Evolutionary conservation across 148 eudicot genomes (phyloP).

Genomic region (Chenopodium quinoa): DNA sequence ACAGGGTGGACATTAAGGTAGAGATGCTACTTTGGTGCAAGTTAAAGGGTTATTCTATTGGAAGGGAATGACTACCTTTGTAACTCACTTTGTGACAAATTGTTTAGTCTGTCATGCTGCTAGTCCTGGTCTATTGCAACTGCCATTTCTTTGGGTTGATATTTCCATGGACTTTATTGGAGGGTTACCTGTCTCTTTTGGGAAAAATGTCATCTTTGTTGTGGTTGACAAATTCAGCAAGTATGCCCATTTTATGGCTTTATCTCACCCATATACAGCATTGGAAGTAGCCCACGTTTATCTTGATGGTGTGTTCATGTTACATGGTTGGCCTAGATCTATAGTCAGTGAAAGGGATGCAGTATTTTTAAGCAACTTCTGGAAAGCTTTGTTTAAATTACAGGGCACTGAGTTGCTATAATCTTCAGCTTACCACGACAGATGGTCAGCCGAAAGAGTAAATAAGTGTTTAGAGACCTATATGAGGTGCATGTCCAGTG

Average conservation of each 20-base stretch:
- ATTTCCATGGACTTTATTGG: background rate
- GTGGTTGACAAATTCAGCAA: background rate
- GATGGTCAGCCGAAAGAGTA: background rate
- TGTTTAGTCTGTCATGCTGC: background rate
- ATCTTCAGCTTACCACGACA: background rate
- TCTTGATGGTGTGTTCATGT: background rate
- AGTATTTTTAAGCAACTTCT: background rate
- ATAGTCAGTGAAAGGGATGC: background rate
- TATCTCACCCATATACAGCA: background rate
- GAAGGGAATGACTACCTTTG: background rate
- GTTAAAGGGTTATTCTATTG: background rate
- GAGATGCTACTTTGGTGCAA: background rate
- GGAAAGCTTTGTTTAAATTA: background rate
- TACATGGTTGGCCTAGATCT: background rate
- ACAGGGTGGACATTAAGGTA: background rate
- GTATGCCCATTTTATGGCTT: background rate
- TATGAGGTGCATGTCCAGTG: background rate
- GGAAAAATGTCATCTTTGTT: background rate
- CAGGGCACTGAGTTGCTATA: background rate
- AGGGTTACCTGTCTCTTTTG: background rate
- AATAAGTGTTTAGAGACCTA: background rate
- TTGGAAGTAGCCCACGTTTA: background rate
- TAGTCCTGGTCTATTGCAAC: background rate
- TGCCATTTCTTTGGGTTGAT: background rate
- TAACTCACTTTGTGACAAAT: background rate